Base-by-base conservation (phyloP, 345 rosid species). In the Boechera divaricarpa region DNA sequence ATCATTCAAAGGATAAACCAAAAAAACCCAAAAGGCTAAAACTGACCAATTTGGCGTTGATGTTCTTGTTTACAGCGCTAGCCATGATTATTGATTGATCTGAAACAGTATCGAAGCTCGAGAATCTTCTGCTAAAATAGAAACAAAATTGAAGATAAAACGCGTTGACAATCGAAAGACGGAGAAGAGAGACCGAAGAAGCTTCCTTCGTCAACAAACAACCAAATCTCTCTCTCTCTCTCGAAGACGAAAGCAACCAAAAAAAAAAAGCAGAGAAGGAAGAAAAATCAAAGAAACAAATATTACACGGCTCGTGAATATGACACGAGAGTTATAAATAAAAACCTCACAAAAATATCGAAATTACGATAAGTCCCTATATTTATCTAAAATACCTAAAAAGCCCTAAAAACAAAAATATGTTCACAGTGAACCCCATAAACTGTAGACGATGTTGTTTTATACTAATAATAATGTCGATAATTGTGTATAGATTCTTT, bases 21-120 rank as follows among this genome's bases (percentile, higher is more conserved):
- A 51, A 7, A 52, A 58, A 48, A 3, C 35, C 68, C 49, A 35
- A 4, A n/a, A 3, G 21, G 12, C 47, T 12, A 9, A 47, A 36
- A 26, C 74, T 26, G 15, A 79, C 82, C 78, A 79, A 28, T 73
- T 79, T 79, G 5, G 82, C 82, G 75, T 79, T 79, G 78, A 79
- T 79, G 82, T 54, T 79, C 70, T 79, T 79, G 74, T 79, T 79
- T 54, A 78, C 82, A 61, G 82, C 35, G 32, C 31, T 67, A 2
- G 82, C 78, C 82, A 79, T 79, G 61, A 61, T 61, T 42, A 16
- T 16, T 7, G 53, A 11, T 52, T 67, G 44, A 67, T 67, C 77
- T 67, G 82, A 76, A 28, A 5, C 4, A 36, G 32, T 36, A 48
- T 47, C 0, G 33, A 71, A 64, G 77, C 73, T 67, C 28, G 26